phyloP scores from a whole-genome alignment of 164 flowering plant genomes.

The Akebia trifoliata region DNA sequence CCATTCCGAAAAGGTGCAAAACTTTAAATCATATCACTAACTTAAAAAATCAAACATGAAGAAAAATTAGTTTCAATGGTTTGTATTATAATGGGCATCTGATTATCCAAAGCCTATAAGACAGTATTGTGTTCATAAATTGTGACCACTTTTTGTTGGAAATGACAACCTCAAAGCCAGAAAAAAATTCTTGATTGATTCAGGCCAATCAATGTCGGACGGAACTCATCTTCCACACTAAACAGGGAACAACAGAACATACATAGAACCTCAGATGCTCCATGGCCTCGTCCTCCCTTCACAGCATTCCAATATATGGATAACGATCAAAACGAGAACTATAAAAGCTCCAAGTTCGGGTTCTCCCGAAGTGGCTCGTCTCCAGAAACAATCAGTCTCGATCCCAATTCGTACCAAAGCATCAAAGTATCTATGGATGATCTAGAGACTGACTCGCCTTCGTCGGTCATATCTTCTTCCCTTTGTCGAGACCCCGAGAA shows the following conservation, averaged over 20 bases:
- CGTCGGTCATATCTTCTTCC: slow-evolving; percentile 60
- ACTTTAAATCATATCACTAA: too few relatives aligned
- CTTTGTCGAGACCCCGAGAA: slow-evolving; percentile 31
- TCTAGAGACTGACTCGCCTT: slow-evolving; percentile 43
- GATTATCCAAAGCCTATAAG: neutral
- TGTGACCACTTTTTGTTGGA: neutral
- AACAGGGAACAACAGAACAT: slow-evolving; percentile 16
- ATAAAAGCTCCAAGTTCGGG: slow-evolving; percentile 24
- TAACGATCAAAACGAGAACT: slow-evolving; percentile 12
- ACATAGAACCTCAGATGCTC: slow-evolving; percentile 11
- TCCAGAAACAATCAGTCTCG: slow-evolving; percentile 51
- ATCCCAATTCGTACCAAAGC: slow-evolving; percentile 40
- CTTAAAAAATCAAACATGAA: too few relatives aligned
- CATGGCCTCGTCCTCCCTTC: slow-evolving; percentile 13
- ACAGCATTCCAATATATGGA: slow-evolving; percentile 20
- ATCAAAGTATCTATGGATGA: slow-evolving; percentile 41
- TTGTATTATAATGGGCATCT: too few relatives aligned
- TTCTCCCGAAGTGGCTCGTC: slow-evolving; percentile 43
- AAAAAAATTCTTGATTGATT: neutral
- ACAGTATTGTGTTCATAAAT: neutral
- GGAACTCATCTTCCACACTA: slow-evolving; percentile 29
- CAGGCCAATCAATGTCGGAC: slow-evolving; percentile 69
- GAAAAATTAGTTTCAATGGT: too few relatives aligned
- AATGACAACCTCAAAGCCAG: neutral
- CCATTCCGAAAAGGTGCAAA: too few relatives aligned